Base-by-base conservation (phyloP, 371 early-diverging fungal genomes). In the Rhizopus microsporus region DNA sequence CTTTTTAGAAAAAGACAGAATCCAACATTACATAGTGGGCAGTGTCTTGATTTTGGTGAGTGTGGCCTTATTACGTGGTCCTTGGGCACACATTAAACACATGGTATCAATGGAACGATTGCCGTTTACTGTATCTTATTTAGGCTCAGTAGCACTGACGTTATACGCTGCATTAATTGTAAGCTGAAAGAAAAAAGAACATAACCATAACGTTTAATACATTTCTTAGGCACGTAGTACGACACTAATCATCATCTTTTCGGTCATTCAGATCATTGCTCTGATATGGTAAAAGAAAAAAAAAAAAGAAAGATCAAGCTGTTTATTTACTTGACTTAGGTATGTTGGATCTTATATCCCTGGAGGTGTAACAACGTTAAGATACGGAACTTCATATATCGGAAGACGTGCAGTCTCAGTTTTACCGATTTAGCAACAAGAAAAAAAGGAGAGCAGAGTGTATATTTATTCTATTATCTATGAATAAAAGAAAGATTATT, bases 51-150 rank as follows among this genome's bases (percentile, higher is more conserved):
- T 78, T n/a, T 59, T 78, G 9, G 60, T 72, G 38, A 84, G 85
- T 55, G 80, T 86, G 40, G 87, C 87, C 8, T 59, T 88, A 62
- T 62, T 88, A 43, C 78, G 81, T 44, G 89, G 89, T 10, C 89
- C 87, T 16, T 71, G 69, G 60, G 65, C 85, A 2, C 87, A 87
- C 57, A 50, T 86, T 29, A 69, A 77, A 48, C 84, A 87, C 53
- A 75, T 86, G 74, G 55, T 85, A 15, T 82, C 84, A 17, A 63
- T 62, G 42, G 85, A 85, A 52, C 69, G 89, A 45, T 45, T 85
- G 4, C 82, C 84, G 2, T 87, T 86, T 64, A 84, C 86, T 4
- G 54, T 62, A 17, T 71, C 78, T 3, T 87, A 88, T 61, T 63
- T 85, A 33, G 85, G 85, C 29, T 80, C 85, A 7, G 81, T 88